phyloP scores from a whole-genome alignment of 73 alveolate species.

The Tetrahymena thermophila region DNA sequence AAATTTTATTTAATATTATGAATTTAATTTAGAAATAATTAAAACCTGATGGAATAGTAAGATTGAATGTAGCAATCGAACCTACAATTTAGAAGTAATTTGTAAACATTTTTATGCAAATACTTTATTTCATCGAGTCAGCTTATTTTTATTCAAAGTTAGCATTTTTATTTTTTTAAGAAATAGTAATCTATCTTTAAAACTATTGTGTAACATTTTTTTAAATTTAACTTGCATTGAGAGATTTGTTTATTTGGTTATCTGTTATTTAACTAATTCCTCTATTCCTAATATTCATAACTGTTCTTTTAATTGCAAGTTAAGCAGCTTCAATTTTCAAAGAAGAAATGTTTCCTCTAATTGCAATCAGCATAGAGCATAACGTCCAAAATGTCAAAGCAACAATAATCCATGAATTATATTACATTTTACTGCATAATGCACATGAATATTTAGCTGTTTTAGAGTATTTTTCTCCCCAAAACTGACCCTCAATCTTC shows the following conservation, averaged over 20 bases:
- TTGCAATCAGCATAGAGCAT: background rate
- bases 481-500: background rate
- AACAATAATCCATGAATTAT: background rate
- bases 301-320: background rate
- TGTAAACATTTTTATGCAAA: conserved; percentile 12
- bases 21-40: background rate
- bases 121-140: background rate
- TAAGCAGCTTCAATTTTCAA: background rate
- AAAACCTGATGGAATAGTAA: background rate
- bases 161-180: background rate
- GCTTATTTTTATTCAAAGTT: background rate
- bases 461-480: background rate
- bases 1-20: too few species aligned
- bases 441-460: conserved; percentile 16
- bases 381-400: conserved; percentile 15
- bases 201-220: background rate
- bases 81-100: conserved; percentile 11
- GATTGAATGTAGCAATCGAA: conserved; percentile 8
- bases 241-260: background rate
- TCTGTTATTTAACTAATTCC: background rate
- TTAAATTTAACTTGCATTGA: background rate
- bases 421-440: background rate
- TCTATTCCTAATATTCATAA: background rate
- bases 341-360: background rate
- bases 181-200: background rate